Evolutionary conservation across 1,284 basidiomycete species (phyloP), one percentile per base, ranked within the genome.

Genomic region (Coriolopsis trogii): DNA sequence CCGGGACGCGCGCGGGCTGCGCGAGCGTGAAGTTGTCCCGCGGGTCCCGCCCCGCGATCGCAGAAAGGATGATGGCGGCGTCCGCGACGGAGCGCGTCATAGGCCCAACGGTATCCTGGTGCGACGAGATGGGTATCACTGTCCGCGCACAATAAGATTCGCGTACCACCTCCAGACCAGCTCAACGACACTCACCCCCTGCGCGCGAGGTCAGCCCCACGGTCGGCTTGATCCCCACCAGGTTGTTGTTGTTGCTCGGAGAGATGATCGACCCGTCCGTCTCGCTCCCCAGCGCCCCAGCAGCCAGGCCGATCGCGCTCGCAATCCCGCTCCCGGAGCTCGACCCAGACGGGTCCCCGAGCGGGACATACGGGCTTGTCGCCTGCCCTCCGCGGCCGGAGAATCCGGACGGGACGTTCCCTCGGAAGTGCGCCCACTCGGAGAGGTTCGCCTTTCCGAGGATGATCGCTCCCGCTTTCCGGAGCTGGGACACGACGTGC

Each of bases 211-310:
- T 84, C 21, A 85, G 65, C 0, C 84, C 84, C 3, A 85, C 78
- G 0, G 81, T 84, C 0, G 83, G 79, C 59, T 84, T 85, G 41
- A 85, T 79, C 0, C 84, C 84, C 2, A 55, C 61, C 0, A 76
- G 53, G 42, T 79, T 80, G 50, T 76, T 75, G 38, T 62, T 61
- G 42, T 69, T 72, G 51, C 75, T 67, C 10, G 69, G 73, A 30
- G 76, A 80, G 13, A 76, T 76, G 49, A 87, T 86, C 48, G 82
- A 84, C 3, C 85, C 83, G 58, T 85, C 80, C 2, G 86, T 88
- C 64, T 89, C 87, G 1, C 78, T 74, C 0, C 87, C 87, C 0
- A 89, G 71, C 0, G 84, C 70, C 1, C 75, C 81, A 3, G 84
- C 74, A 4, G 78, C 72, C 9, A 89, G 74, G 6, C 87, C 87